Evolutionary conservation across 2,329 filamentous ascomycete genomes (phyloP), one percentile per base, ranked within the genome.

Genomic region (Botrytis pseudocinerea): DNA sequence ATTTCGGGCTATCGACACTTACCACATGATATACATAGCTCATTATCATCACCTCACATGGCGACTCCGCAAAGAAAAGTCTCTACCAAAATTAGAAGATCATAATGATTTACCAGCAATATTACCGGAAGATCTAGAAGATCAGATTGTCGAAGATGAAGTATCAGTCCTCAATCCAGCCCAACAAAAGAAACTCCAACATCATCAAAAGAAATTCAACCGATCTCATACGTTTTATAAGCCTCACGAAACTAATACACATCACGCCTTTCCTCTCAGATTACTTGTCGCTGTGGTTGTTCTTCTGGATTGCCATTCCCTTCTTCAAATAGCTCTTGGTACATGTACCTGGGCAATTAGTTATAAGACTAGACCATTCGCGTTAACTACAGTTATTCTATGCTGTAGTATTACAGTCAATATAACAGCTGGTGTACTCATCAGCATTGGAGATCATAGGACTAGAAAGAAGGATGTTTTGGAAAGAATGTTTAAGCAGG

Each of bases 191-290:
- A 88, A 87, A 66, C 86, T 97, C 16, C 86, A 90, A 69, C 91
- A 96, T 80, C 93, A 97, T 79, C 92, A 95, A 79, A 87, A 85
- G 77, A 95, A 95, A 79, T 92, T 96, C 79, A 87, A 91, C 79
- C 93, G 92, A 77, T 94, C 91, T 0, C 93, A 97, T 81, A 94
- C 92, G 9, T 97, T 95, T 82, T 97, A 97, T 85, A 95, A 95
- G 78, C 93, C 93, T 0, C 92, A 97, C 81, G 93, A 97, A 82
- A 97, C 93, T 0, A 85, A 89, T 48, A 97, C 93, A 0, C 93
- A 97, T 80, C 87, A 90, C 79, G 91, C 93, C 0, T 97, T 97
- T 75, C 93, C 93, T 0, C 84, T 95, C 1, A 86, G 87, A 46
- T 85, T 94, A 9, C 89, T 97, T 46, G 86, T 96, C 54, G 90